phyloP scores from a whole-genome alignment of 805 yeast genomes.

The Barnettozyma sucrosica region DNA sequence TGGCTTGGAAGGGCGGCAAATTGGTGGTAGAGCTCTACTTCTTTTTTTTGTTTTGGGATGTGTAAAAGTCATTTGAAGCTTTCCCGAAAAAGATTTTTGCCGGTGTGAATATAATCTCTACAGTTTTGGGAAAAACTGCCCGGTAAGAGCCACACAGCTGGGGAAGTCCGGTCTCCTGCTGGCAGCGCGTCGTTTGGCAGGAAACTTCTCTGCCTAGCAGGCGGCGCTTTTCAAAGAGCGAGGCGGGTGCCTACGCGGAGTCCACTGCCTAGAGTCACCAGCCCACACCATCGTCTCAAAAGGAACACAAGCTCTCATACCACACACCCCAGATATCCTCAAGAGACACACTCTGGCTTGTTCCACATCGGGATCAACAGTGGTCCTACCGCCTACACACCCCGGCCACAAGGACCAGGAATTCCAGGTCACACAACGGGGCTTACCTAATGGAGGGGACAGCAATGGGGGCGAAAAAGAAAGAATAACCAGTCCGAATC shows the following conservation, averaged over 20 bases:
- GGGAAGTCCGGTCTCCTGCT: background rate
- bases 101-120: background rate
- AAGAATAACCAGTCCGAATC: background rate
- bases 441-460: background rate
- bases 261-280: background rate
- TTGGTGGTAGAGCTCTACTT: background rate
- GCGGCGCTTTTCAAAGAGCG: background rate
- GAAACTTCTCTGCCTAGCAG: background rate
- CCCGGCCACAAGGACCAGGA: no score
- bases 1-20: background rate
- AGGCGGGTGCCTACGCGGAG: background rate
- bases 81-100: background rate
- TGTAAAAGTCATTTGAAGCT: background rate
- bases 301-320: no score
- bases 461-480: background rate
- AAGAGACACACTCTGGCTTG: no score
- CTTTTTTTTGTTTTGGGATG: background rate
- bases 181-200: background rate
- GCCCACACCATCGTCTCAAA: no score
- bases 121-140: background rate
- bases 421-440: background rate
- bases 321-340: no score
- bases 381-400: no score
- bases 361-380: no score
- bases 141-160: background rate